Base-by-base conservation (phyloP, 371 early-diverging fungal species). In the Cladochytrium tenue region DNA sequence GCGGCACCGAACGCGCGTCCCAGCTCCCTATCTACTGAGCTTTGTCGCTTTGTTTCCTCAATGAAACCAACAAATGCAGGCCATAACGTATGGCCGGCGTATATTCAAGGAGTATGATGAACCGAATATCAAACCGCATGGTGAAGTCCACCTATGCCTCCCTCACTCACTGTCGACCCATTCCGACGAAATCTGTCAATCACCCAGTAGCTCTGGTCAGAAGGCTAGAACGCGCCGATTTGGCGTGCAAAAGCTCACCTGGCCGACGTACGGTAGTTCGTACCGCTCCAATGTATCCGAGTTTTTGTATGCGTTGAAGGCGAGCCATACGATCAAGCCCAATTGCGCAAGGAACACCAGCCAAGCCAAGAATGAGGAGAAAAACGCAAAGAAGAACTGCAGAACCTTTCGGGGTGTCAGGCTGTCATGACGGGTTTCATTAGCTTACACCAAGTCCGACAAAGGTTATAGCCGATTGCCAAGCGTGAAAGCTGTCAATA, bases 401-500 rank as follows among this genome's bases (percentile, higher is more conserved):
- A 31, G 76, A 53, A 53, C 23, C 57, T 67, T 67, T 31, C 17
- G 23, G 60, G 17, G 17, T 10, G n/a, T 32, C 56, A 25, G 26
- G 43, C 53, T 56, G 34, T 63, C n/a, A 26, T 43, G 26, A 10
- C 26, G 43, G 53, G 35, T 51, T 28, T 4, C 15, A 13, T 15
- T 13, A 4, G 35, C 56, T 53, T 35, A 74, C 74, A 56, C 70
- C 30, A 20, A 69, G 43, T n/a, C 53, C 51, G 4, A 56, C 23
- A 57, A 73, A 76, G 7, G 60, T 35, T 31, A 76, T 31, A n/a
- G 60, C n/a, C 7, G 73, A 73, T 55, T 93, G 93, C 92, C 91
- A 93, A 3, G 93, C 92, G 71, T 92, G 92, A 74, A 91, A 93
- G 66, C 93, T 73, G 53, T 23, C n/a, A n/a, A n/a, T n/a, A n/a